Percentiles rank a stretch among this genome's conserved stretches.
Evolutionary conservation across 2,329 filamentous ascomycete species (phyloP).

Genomic region (Dryadomyces sulphureus): DNA sequence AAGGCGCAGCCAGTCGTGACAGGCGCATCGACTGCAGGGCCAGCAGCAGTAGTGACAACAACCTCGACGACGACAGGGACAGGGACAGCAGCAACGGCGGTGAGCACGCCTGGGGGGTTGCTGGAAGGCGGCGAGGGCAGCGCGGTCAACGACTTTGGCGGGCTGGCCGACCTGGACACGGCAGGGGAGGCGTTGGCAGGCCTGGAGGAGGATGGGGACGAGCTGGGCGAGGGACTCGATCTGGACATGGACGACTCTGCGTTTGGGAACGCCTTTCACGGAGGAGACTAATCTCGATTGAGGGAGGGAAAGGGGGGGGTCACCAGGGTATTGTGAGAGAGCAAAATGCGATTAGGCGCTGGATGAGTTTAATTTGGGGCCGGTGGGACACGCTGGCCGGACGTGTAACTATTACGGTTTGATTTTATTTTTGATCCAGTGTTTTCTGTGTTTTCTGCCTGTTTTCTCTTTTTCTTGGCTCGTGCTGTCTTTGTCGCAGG

Average conservation of each 20-base stretch:
- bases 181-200: slow-evolving; percentile 54
- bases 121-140: slow-evolving; percentile 24
- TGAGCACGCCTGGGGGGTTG: slow-evolving; percentile 24
- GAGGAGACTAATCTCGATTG: slow-evolving; percentile 11
- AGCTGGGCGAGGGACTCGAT: slow-evolving; percentile 54
- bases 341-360: not conserved
- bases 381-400: not conserved
- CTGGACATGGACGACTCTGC: slow-evolving; percentile 65
- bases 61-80: not conserved
- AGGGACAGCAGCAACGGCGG: slow-evolving; percentile 4
- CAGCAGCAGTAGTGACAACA: not conserved
- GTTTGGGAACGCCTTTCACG: slow-evolving; percentile 73
- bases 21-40: not conserved
- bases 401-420: not conserved
- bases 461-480: not conserved
- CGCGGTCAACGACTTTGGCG: slow-evolving; percentile 43
- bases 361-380: not conserved
- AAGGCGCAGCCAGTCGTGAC: not conserved
- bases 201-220: slow-evolving; percentile 42
- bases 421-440: too few relatives aligned
- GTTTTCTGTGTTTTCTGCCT: not conserved
- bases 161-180: slow-evolving; percentile 51
- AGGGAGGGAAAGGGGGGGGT: not conserved
- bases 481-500: not conserved
- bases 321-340: not conserved